A percentile compares a stretch with the other conserved stretches of the same genome.
These are phyloP conservation scores for Talaromyces proteolyticus DNA, from an alignment of 495 filamentous ascomycete species.

Conservation along the genomic window DNA sequence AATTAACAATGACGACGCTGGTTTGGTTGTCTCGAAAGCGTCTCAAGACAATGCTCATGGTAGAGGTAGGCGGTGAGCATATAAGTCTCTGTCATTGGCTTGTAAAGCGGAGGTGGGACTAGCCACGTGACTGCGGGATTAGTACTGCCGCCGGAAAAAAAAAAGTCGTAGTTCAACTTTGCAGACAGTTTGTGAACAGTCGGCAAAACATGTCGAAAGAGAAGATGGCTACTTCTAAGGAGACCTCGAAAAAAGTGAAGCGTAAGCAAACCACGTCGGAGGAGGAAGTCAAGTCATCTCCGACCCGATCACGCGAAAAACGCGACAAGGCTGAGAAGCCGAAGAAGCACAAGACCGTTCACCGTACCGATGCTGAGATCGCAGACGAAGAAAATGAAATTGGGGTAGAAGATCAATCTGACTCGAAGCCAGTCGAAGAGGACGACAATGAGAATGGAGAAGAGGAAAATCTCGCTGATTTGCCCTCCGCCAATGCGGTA, in stretches of 20 bases:
- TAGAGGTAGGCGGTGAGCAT: not conserved
- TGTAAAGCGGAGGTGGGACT: not conserved
- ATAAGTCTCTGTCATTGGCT: not conserved
- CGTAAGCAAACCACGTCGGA: slow-evolving; percentile 1
- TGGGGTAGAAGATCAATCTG: not conserved
- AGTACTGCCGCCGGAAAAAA: not conserved
- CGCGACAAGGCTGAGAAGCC: slow-evolving; percentile 1
- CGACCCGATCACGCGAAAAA: not conserved
- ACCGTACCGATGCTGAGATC: not conserved
- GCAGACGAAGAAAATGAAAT: not conserved
- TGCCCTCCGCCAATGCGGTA: slow-evolving; percentile 46
- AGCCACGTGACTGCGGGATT: not conserved
- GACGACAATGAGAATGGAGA: not conserved
- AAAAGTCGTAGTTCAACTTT: too few species aligned
- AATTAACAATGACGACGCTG: too few species aligned
- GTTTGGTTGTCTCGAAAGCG: too few species aligned
- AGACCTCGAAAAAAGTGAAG: slow-evolving; percentile 5
- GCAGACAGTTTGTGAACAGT: not conserved
- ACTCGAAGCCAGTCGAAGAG: not conserved
- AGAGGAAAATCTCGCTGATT: slow-evolving; percentile 25
- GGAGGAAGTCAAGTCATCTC: slow-evolving; percentile 1
- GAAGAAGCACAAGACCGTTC: slow-evolving; percentile 6
- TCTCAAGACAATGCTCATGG: too few species aligned
- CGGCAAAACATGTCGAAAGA: slow-evolving; percentile 4
- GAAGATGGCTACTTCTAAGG: slow-evolving; percentile 3